Base-by-base conservation (phyloP, 2,329 filamentous ascomycete genomes). In the Phialophora macrospora region DNA sequence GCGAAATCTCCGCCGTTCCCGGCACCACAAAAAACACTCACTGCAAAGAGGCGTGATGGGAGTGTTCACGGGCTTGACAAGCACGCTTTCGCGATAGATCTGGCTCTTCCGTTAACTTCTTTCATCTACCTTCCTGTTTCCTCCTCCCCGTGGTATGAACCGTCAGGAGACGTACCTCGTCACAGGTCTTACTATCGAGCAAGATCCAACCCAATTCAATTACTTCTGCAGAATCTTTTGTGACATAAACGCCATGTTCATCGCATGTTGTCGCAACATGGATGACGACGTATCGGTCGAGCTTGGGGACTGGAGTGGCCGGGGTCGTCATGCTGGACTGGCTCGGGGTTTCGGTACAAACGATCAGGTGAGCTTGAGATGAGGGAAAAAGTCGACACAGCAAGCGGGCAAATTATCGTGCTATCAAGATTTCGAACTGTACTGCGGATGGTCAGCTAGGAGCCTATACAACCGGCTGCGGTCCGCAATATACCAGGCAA, bases 201-300 rank as follows among this genome's bases (percentile, higher is more conserved):
- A 99, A 82, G 76, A 98, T 97, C 95, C 95, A 99, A 70, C 94
- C 95, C 77, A 99, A 86, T 86, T 99, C 95, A 80, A 99, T 99
- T 72, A 99, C 95, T 83, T 99, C 95, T 69, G 95, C 95, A 66
- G 95, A 98, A 81, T 99, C 95, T 82, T 98, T 98, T 67, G 95
- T 99, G 66, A 99, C 95, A 80, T 99, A 99, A 72, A 99, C 95
- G 70, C 95, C 95, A 81, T 99, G 95, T 80, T 99, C 95, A 80
- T 99, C 95, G 81, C 95, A 99, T 73, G 95, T 99, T 41, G 95
- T 99, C 70, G 95, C 95, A 76, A 98, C 94, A 80, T 99, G 95
- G 78, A 98, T 97, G 76, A 99, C 92, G 72, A 97, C 90, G 81
- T 97, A 99, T 79, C 94, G 91, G 83, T 99, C 95, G 80, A 97